Evolutionary conservation across 2,329 filamentous ascomycete species (phyloP), one percentile per base, ranked within the genome.

Genomic region (Stachybotrys elegans): DNA sequence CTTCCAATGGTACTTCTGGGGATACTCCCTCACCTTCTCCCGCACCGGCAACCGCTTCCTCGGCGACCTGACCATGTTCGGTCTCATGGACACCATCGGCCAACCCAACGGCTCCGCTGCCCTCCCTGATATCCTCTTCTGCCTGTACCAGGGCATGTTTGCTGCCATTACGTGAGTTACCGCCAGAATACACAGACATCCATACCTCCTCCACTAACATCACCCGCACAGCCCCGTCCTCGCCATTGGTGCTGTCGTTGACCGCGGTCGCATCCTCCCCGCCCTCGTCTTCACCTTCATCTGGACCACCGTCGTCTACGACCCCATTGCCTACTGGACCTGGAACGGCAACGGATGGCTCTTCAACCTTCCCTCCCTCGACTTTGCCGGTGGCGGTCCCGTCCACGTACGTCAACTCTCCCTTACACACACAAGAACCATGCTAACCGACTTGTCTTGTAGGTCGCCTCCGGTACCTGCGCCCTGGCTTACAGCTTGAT

Each of bases 1-100:
- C 40, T 94, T 95, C 68, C 88, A 95, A 61, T 95, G 90, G 89
- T 95, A 94, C 73, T 92, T 95, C 73, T 95, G 89, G 89, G 89
- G 89, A 39, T 95, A 92, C 66, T 92, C 86, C 11, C 71, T 95
- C 42, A 78, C 88, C 50, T 95, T 94, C 67, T 90, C 87, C 6
- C 87, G 90, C 65, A 80, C 80, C 19, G 87, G 87, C 46, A 86
- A 84, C 54, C 75, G 75, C 51, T 95, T 82, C 71, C 84, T 95
- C 48, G 89, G 89, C 37, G 79, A 90, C 52, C 74, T 95, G 39
- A 73, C 79, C 53, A 91, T 94, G 74, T 84, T 95, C 57, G 90
- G 88, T 25, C 78, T 94, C 55, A 86, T 77, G 67, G 78, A 88
- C 62, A 87, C 90, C 8, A 72, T 95, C 20, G 90, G 71, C 31